These are phyloP conservation scores for Artemisia argyi DNA, from an alignment of 129 eudicot genomes.

Conservation along the genomic window DNA sequence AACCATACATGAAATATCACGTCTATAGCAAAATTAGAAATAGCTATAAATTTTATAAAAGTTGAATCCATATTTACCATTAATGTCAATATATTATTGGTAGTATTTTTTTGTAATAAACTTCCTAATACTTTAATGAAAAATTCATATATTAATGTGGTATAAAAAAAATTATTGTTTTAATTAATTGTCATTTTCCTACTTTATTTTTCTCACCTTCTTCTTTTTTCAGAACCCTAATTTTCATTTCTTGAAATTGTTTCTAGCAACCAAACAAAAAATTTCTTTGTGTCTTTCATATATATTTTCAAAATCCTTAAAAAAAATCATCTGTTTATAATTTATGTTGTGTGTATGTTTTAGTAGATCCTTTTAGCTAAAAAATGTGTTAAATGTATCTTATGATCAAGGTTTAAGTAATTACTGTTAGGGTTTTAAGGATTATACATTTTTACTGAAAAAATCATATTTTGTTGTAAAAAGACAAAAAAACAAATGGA, in stretches of 20 bases:
- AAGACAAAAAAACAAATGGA: neutral
- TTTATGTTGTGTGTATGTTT: neutral
- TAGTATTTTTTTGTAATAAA: neutral
- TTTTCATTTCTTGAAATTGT: neutral
- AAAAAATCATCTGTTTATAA: neutral
- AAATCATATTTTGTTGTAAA: too few relatives aligned
- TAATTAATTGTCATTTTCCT: neutral
- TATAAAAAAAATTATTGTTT: neutral
- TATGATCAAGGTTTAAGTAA: neutral
- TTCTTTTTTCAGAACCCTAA: conserved; percentile 5
- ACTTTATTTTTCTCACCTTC: neutral
- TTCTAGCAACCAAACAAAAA: neutral
- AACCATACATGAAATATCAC: too few relatives aligned
- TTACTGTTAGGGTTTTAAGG: conserved; percentile 10
- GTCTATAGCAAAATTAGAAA: too few relatives aligned
- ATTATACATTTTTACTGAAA: neutral
- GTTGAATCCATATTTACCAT: too few relatives aligned
- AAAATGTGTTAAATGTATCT: neutral
- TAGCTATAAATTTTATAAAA: too few relatives aligned
- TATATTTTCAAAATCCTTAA: neutral
- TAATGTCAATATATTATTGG: neutral
- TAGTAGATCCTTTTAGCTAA: neutral
- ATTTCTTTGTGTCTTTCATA: neutral
- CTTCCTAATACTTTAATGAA: neutral
- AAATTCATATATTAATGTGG: too few relatives aligned